Base-by-base conservation (phyloP, 2,329 filamentous ascomycete genomes). In the Trichoderma sp. region DNA sequence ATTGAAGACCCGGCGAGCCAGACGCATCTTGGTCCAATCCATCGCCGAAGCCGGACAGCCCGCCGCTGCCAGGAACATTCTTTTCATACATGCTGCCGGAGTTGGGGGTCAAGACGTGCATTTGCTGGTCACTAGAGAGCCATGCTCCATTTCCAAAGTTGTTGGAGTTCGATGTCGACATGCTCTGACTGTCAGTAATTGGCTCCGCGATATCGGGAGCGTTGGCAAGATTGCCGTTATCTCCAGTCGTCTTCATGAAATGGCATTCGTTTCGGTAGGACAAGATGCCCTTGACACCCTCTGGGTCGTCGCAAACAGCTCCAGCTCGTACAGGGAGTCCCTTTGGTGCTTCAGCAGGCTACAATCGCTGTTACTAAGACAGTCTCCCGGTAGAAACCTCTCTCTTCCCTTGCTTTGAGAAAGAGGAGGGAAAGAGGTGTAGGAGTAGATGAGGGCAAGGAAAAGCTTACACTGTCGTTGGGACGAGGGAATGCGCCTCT, bases 401-500 rank as follows among this genome's bases (percentile, higher is more conserved):
- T 43, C 16, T n/a, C 2, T 39, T 39, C 18, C 18, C 39, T 43
- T n/a, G 6, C 18, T n/a, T n/a, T 18, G 0, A 10, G 3, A 43
- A 43, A 18, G 6, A 39, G 5, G 39, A n/a, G 39, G 32, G 3
- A 34, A 43, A n/a, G 6, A 10, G 16, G 39, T 4, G 16, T n/a
- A 7, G 39, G 16, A 8, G n/a, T 14, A 16, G 39, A 51, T 55
- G 32, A 30, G 30, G 26, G 18, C 5, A 32, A 18, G 18, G 3
- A 2, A 28, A 32, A 28, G 39, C 59, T 39, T 80, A 87, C 85
- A 54, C 80, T 84, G 56, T 87, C 83, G 30, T 76, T 80, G 66
- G 81, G 83, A 58, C 85, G 83, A n/a, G 85, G 81, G 59, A 89
- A 88, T 1, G 84, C 84, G 30, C 82, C 78, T 72, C 82, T 85